Evolutionary conservation across 2,329 filamentous ascomycete genomes (phyloP).

Genomic region (Cladosporium cucumerinum): DNA sequence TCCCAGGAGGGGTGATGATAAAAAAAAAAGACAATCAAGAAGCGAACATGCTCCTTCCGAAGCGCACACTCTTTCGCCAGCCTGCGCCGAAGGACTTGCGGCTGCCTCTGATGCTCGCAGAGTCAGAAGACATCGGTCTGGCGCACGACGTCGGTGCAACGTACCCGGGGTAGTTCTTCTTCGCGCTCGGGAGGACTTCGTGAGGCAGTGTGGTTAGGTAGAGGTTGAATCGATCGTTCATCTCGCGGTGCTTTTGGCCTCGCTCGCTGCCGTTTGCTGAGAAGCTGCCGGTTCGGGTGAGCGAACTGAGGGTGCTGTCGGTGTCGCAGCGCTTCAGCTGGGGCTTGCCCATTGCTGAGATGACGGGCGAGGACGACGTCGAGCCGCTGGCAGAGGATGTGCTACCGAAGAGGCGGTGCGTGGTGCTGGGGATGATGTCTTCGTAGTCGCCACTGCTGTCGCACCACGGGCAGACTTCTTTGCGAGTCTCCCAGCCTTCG

Average conservation of each 20-base stretch:
- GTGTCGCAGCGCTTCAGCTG: slow-evolving; percentile 25
- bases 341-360: slow-evolving; percentile 13
- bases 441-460: slow-evolving; percentile 18
- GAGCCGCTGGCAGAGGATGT: slow-evolving; percentile 38
- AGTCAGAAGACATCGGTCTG: not conserved
- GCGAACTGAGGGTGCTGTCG: slow-evolving; percentile 24
- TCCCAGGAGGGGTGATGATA: not conserved
- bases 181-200: slow-evolving; percentile 32
- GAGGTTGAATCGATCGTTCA: slow-evolving; percentile 34
- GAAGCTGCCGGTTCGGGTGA: slow-evolving; percentile 31
- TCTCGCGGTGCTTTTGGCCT: slow-evolving; percentile 31
- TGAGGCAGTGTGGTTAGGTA: slow-evolving; percentile 34
- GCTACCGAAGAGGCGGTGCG: slow-evolving; percentile 48
- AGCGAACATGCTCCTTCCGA: slow-evolving; percentile 26
- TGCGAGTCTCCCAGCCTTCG: slow-evolving; percentile 50
- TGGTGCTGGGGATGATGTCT: slow-evolving; percentile 35
- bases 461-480: slow-evolving; percentile 49
- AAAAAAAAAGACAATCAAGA: slow-evolving; percentile 18
- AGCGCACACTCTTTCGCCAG: slow-evolving; percentile 26
- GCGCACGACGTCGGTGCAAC: slow-evolving; percentile 16
- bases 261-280: slow-evolving; percentile 29
- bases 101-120: slow-evolving; percentile 18
- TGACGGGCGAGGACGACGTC: slow-evolving; percentile 17
- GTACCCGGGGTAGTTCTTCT: slow-evolving; percentile 33
- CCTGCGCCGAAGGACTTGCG: slow-evolving; percentile 17